These are phyloP conservation scores for Lichenothelia convexa DNA, from an alignment of 495 filamentous ascomycete genomes.

Conservation along the genomic window DNA sequence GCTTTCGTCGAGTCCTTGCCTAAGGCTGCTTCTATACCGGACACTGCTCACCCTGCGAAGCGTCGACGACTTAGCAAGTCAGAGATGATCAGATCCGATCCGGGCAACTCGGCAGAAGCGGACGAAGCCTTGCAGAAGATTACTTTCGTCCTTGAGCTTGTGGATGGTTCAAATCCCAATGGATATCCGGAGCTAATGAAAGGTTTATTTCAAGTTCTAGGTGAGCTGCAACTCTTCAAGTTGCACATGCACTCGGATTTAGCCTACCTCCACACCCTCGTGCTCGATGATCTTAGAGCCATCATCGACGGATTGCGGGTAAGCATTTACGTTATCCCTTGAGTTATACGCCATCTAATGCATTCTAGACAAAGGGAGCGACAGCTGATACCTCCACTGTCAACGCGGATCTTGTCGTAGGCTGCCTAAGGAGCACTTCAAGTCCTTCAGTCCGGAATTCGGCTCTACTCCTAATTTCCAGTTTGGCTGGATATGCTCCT, in stretches of 20 bases:
- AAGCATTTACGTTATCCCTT: slow-evolving; percentile 1
- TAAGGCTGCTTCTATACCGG: slow-evolving; percentile 40
- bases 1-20: slow-evolving; percentile 52
- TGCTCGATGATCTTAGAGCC: slow-evolving; percentile 54
- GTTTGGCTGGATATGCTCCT: slow-evolving; percentile 63
- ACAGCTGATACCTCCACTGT: slow-evolving; percentile 58
- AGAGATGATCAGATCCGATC: slow-evolving; percentile 30
- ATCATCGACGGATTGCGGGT: slow-evolving; percentile 60
- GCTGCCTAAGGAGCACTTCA: slow-evolving; percentile 72
- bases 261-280: slow-evolving; percentile 66
- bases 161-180: slow-evolving; percentile 58
- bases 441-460: slow-evolving; percentile 83
- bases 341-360: background rate
- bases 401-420: slow-evolving; percentile 70
- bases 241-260: slow-evolving; percentile 53
- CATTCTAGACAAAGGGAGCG: slow-evolving; percentile 16
- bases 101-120: slow-evolving; percentile 34
- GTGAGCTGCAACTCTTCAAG: slow-evolving; percentile 68
- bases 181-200: slow-evolving; percentile 53
- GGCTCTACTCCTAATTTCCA: slow-evolving; percentile 74
- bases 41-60: slow-evolving; percentile 49
- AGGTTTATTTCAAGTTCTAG: slow-evolving; percentile 61
- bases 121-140: slow-evolving; percentile 47
- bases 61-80: slow-evolving; percentile 54
- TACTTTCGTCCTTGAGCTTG: slow-evolving; percentile 73